Percentiles rank a stretch among this genome's conserved stretches.
Conservation (phyloP, 176 grass and related monocot genomes). For the Carex myosuroides region DNA sequence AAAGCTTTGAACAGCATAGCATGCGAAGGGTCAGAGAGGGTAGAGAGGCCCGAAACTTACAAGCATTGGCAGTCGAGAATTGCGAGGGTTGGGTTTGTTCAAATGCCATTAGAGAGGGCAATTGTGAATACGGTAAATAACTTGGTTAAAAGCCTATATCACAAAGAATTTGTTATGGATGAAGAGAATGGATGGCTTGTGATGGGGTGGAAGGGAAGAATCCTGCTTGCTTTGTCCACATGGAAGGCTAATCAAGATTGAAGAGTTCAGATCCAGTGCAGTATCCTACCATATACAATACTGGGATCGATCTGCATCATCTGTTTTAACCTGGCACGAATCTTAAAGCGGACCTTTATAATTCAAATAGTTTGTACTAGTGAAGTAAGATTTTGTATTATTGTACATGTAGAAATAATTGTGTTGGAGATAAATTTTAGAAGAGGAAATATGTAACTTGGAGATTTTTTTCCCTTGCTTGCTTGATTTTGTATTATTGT, state of each 20-base stretch:
- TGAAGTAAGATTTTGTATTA: too few species aligned
- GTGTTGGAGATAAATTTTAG: too few species aligned
- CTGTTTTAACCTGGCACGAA: too few species aligned
- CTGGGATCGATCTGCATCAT: too few species aligned
- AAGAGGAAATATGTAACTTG: too few species aligned
- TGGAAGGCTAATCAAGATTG: conserved; percentile 21
- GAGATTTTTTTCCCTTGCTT: too few species aligned
- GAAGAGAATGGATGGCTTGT: conserved; percentile 31
- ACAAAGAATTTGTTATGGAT: conserved; percentile 31
- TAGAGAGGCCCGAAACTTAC: conserved; percentile 27
- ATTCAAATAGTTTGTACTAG: too few species aligned
- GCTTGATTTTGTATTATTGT: too few species aligned
- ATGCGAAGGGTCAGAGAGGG: conserved; percentile 36
- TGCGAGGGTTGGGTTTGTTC: conserved; percentile 14
- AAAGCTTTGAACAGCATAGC: conserved; percentile 20
- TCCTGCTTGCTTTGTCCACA: conserved; percentile 17
- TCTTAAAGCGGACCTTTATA: too few species aligned
- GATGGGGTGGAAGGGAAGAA: conserved; percentile 33
- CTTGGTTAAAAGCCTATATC: conserved; percentile 3
- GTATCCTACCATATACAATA: too few species aligned
- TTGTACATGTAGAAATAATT: too few species aligned
- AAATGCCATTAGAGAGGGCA: conserved; percentile 10
- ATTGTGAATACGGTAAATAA: not conserved
- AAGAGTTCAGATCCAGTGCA: not conserved
- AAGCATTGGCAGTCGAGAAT: conserved; percentile 28